Conservation (phyloP, 352 stramenopile genomes). For the Globisporangium alternatum region DNA sequence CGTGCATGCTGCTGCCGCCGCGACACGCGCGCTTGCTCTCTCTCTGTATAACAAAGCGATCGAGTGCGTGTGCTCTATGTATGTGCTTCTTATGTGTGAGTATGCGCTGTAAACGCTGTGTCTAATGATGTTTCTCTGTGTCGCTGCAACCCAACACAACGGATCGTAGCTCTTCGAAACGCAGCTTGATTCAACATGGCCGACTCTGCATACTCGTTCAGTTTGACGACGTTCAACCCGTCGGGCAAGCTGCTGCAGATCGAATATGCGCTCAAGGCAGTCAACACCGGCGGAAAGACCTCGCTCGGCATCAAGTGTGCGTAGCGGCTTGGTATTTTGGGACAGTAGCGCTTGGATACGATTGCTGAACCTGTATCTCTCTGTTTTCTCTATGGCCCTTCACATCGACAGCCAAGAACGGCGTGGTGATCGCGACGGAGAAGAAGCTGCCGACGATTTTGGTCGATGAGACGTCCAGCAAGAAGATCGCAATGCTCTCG, state of each 20-base stretch:
- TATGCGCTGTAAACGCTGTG: not conserved
- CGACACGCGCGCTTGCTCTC: not conserved
- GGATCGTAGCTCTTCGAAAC: slow-evolving; percentile 4
- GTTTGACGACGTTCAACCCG: slow-evolving; percentile 99
- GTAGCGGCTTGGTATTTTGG: slow-evolving; percentile 13
- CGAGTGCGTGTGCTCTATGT: not conserved
- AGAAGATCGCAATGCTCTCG: slow-evolving; percentile 96
- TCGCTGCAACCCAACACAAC: not conserved
- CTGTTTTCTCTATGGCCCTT: not conserved
- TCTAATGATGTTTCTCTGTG: not conserved
- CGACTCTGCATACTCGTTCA: slow-evolving; percentile 98
- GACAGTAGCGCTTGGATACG: not conserved
- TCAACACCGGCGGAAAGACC: slow-evolving; percentile 96
- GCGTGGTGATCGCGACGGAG: slow-evolving; percentile 98
- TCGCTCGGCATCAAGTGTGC: slow-evolving; percentile 96
- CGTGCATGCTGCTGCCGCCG: slow-evolving; percentile 1
- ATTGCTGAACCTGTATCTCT: not conserved
- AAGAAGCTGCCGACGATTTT: slow-evolving; percentile 97
- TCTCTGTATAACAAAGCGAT: not conserved
- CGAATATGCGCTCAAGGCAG: slow-evolving; percentile 98
- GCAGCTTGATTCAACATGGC: slow-evolving; percentile 69
- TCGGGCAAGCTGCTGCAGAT: slow-evolving; percentile 99
- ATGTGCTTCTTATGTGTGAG: not conserved
- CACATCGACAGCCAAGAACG: slow-evolving; percentile 92
- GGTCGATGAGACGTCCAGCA: slow-evolving; percentile 93